phyloP scores from a whole-genome alignment of 192 early-diverging fungal species.

The Backusella tuberculispora region DNA sequence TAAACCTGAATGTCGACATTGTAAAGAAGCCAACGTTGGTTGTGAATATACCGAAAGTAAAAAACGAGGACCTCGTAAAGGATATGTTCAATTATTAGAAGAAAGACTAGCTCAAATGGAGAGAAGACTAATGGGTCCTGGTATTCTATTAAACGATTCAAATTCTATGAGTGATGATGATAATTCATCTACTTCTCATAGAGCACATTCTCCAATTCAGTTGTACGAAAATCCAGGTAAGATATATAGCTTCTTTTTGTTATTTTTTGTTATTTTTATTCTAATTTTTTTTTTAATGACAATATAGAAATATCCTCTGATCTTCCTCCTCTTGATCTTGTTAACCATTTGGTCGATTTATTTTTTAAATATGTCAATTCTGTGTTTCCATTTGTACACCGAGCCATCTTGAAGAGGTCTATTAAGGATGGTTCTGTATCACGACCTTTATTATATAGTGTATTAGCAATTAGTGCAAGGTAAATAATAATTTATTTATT shows the following conservation, averaged over 20 bases:
- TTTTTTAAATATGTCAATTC: slow-evolving; percentile 54
- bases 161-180: slow-evolving; percentile 1
- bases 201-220: slow-evolving; percentile 15
- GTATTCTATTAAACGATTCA: not conserved
- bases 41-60: slow-evolving; percentile 31
- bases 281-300: no score
- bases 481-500: slow-evolving; percentile 1
- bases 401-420: slow-evolving; percentile 45
- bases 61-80: slow-evolving; percentile 39
- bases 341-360: slow-evolving; percentile 47
- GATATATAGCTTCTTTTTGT: not conserved
- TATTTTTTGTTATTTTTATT: not conserved
- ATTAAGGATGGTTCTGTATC: slow-evolving; percentile 50
- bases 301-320: slow-evolving; percentile 22
- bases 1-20: slow-evolving; percentile 33
- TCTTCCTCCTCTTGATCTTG: slow-evolving; percentile 48
- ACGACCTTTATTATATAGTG: slow-evolving; percentile 45
- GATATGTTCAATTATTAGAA: slow-evolving; percentile 40
- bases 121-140: slow-evolving; percentile 15
- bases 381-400: slow-evolving; percentile 52
- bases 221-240: slow-evolving; percentile 17
- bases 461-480: slow-evolving; percentile 53
- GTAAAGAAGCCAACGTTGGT: slow-evolving; percentile 20
- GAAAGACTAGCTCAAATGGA: slow-evolving; percentile 33
- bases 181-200: not conserved